Conservation (phyloP, 2,329 filamentous ascomycete species). For the Cladophialophora immunda region DNA sequence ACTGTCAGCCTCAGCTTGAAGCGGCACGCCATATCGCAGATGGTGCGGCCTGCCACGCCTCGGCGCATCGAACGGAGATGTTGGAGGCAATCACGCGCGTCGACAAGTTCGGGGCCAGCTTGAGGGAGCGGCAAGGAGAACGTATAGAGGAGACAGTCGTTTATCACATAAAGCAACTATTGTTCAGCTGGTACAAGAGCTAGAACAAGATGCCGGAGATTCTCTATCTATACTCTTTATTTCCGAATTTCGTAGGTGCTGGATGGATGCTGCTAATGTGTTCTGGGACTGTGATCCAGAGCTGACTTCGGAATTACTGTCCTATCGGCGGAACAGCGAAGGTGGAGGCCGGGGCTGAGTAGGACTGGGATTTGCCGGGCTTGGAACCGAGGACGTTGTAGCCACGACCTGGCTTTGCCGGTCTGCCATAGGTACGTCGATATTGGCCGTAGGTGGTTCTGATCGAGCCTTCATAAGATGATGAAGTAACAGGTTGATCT, state of each 20-base stretch:
- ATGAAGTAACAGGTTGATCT: constrained; percentile 25
- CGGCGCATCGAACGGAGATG: too few species aligned
- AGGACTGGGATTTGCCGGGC: constrained; percentile 50
- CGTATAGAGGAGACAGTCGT: too few species aligned
- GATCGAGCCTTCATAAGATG: constrained; percentile 11
- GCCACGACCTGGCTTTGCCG: constrained; percentile 6
- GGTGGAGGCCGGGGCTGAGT: constrained; percentile 14
- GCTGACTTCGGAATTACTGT: constrained; percentile 38
- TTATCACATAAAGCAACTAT: too few species aligned
- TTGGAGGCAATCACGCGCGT: too few species aligned
- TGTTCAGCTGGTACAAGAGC: too few species aligned
- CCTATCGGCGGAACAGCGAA: constrained; percentile 35
- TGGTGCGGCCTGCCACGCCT: too few species aligned
- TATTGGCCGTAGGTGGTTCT: background rate
- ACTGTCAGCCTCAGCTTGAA: too few species aligned
- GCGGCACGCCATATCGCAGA: too few species aligned
- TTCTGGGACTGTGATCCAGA: constrained; percentile 16
- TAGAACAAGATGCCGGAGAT: too few species aligned
- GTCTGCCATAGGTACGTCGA: constrained; percentile 14
- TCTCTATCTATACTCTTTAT: constrained; percentile 61
- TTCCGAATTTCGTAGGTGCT: constrained; percentile 55
- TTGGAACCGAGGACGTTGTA: background rate
- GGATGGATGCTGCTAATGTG: constrained; percentile 28
- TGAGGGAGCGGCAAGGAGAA: too few species aligned
- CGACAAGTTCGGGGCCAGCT: too few species aligned